Evolutionary conservation across 2,329 filamentous ascomycete species (phyloP).

Genomic region (Aspergillus quadricinctus): DNA sequence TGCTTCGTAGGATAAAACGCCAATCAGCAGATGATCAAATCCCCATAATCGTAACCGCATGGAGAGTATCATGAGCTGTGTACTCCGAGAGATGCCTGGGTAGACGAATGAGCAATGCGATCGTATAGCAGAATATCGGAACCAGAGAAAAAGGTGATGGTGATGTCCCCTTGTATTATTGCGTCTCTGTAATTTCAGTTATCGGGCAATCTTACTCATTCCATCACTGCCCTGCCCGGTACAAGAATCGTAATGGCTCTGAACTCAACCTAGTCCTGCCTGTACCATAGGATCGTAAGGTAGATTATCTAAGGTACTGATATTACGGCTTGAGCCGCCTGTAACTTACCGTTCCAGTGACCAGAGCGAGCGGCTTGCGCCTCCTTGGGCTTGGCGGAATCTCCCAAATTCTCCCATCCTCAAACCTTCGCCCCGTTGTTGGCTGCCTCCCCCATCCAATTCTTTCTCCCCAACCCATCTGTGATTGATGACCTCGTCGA

Average conservation of each 20-base stretch:
- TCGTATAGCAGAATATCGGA: no score
- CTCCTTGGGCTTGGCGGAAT: slow-evolving; percentile 33
- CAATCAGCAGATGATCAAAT: not conserved
- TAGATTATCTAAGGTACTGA: not conserved
- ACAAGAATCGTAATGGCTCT: no score
- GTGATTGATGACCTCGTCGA: slow-evolving; percentile 28
- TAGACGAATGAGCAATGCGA: not conserved
- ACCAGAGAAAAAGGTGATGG: not conserved
- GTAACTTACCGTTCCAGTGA: slow-evolving; percentile 21
- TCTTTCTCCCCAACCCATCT: slow-evolving; percentile 14
- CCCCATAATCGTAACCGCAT: not conserved
- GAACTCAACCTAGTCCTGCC: no score
- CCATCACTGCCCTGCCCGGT: not conserved
- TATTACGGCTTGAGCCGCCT: slow-evolving; percentile 5
- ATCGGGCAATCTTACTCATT: not conserved
- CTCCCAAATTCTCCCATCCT: slow-evolving; percentile 22
- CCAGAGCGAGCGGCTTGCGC: slow-evolving; percentile 27
- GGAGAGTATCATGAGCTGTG: not conserved
- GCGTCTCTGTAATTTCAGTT: not conserved
- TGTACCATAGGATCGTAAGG: not conserved
- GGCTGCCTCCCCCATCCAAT: slow-evolving; percentile 20
- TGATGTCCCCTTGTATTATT: not conserved
- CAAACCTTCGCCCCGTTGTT: slow-evolving; percentile 20
- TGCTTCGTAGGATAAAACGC: not conserved
- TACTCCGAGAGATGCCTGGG: not conserved